Base-by-base conservation (phyloP, 2,329 filamentous ascomycete species). In the Colletotrichum tropicicola region DNA sequence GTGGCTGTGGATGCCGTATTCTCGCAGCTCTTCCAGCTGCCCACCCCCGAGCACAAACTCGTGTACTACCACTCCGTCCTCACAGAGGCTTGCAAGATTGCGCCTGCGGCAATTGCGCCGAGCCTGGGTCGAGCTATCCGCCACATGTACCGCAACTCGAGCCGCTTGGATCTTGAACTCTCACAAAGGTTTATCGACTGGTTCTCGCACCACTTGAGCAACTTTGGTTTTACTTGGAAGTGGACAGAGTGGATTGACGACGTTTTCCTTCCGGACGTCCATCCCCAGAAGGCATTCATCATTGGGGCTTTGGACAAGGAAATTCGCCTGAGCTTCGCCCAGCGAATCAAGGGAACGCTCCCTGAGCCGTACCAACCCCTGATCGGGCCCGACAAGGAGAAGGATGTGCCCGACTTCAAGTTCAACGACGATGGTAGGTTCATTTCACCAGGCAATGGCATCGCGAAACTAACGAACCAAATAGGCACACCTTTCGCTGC, bases 191-290 rank as follows among this genome's bases (percentile, higher is more conserved):
- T 98, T 79, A 84, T 97, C 74, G 95, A 98, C 76, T 99, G 96
- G 96, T 99, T 99, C 74, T 88, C 95, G 17, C 96, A 99, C 77
- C 96, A 99, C 81, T 82, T 99, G 70, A 98, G 94, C 80, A 99
- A 99, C 81, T 99, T 99, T 75, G 96, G 97, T 56, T 99, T 98
- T 76, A 96, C 96, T 9, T 99, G 96, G 96, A 98, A 98, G 79
- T 99, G 96, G 96, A 91, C 92, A 15, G 96, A 99, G 80, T 99
- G 96, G 96, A 86, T 92, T 49, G 93, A 94, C 15, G 94, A 98
- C 74, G 89, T 97, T 15, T 85, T 89, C 44, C 85, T 97, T 25
- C 87, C 92, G 0, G 83, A 91, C 65, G 81, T 96, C 32, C 89
- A 97, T 75, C 94, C 96, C 1, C 92, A 91, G 80, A 98, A 98